A percentile compares a stretch with the other conserved stretches of the same genome.
These are phyloP conservation scores for Epichloe amarillans DNA, from an alignment of 2,329 filamentous ascomycete genomes.

Conservation along the genomic window DNA sequence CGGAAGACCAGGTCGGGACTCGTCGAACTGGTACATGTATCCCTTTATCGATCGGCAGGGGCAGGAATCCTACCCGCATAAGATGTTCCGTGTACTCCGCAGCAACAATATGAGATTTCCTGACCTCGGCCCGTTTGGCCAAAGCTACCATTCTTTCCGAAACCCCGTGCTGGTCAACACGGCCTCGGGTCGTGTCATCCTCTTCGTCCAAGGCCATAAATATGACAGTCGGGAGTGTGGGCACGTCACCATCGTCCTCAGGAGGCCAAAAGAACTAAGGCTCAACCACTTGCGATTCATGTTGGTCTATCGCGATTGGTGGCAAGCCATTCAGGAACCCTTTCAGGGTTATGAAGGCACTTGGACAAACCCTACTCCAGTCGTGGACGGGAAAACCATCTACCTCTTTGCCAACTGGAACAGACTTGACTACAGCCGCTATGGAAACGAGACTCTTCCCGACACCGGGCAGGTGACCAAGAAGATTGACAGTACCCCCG, in stretches of 20 bases:
- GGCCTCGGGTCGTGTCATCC: constrained; percentile 13
- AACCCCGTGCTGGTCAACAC: constrained; percentile 15
- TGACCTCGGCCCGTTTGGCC: constrained; percentile 13
- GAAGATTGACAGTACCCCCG: constrained; percentile 10
- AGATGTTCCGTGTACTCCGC: constrained; percentile 12
- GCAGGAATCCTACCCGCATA: too few relatives aligned
- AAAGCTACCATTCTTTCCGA: constrained; percentile 17
- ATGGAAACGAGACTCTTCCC: constrained; percentile 10
- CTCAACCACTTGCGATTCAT: accelerated
- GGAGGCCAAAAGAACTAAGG: not conserved
- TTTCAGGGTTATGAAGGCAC: constrained; percentile 12
- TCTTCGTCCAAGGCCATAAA: constrained; percentile 15
- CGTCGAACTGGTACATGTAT: too few relatives aligned
- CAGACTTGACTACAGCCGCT: constrained; percentile 14
- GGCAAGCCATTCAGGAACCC: constrained; percentile 15
- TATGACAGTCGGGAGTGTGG: constrained; percentile 15
- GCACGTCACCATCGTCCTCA: constrained; percentile 18
- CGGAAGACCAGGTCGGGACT: too few relatives aligned
- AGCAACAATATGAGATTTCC: constrained; percentile 15
- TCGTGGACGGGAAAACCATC: constrained; percentile 18
- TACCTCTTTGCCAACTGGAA: constrained; percentile 20
- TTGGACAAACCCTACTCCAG: constrained; percentile 18
- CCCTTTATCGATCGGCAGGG: too few relatives aligned
- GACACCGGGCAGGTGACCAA: constrained; percentile 11
- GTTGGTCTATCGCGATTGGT: too few relatives aligned